A percentile compares a stretch with the other conserved stretches of the same genome.
Conservation (phyloP, 805 yeast genomes). For the Isabelozyma gotoi region DNA sequence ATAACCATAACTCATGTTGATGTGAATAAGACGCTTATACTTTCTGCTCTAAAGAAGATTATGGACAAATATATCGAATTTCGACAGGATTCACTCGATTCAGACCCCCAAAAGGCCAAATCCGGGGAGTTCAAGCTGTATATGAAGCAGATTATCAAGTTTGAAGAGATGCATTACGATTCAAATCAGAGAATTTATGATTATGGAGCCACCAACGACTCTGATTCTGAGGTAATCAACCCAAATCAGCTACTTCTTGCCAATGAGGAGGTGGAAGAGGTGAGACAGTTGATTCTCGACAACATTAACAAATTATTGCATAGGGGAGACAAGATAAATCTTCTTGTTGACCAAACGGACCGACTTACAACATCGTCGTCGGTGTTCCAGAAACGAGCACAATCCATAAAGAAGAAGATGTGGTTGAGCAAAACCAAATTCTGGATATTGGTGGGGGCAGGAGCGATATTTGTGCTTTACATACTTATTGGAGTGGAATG, state of each 20-base stretch:
- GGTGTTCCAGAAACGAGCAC: slow-evolving; percentile 70
- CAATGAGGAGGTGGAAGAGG: slow-evolving; percentile 60
- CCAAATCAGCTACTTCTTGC: slow-evolving; percentile 41
- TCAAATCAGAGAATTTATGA: slow-evolving; percentile 30
- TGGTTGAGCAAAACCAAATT: slow-evolving; percentile 66
- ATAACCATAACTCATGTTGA: slow-evolving; percentile 45
- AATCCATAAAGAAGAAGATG: slow-evolving; percentile 58
- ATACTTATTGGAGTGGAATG: slow-evolving; percentile 51
- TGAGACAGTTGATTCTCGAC: slow-evolving; percentile 66
- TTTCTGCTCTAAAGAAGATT: slow-evolving; percentile 49
- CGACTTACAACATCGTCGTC: slow-evolving; percentile 64
- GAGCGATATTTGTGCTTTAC: slow-evolving; percentile 34
- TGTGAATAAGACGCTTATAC: slow-evolving; percentile 45
- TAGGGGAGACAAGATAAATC: slow-evolving; percentile 74
- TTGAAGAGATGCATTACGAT: slow-evolving; percentile 49
- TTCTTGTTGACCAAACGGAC: slow-evolving; percentile 77
- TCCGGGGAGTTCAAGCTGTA: slow-evolving; percentile 54
- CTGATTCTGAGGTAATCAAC: slow-evolving; percentile 22
- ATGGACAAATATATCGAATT: slow-evolving; percentile 49
- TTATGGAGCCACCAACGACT: slow-evolving; percentile 29
- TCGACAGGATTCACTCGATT: slow-evolving; percentile 18
- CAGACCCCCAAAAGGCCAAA: slow-evolving; percentile 18
- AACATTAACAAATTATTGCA: slow-evolving; percentile 70
- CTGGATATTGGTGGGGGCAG: slow-evolving; percentile 21
- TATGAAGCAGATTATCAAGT: slow-evolving; percentile 56